Evolutionary conservation across 108 stramenopile genomes (phyloP).

Genomic region (Schizochytrium sp.): DNA sequence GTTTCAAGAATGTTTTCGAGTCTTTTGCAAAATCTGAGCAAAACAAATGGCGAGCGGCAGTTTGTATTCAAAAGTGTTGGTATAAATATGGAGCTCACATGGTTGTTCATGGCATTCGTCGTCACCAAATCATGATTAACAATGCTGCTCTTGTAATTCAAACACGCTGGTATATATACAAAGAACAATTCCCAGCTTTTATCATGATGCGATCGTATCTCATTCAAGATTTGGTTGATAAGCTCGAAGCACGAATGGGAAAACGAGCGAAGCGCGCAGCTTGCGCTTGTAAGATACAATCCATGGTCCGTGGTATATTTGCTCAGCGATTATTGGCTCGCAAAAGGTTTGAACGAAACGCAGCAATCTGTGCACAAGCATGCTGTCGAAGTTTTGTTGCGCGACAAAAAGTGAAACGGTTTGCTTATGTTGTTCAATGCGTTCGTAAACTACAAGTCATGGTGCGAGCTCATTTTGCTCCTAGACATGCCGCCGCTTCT

Average conservation of each 20-base stretch:
- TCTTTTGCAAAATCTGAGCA: not conserved
- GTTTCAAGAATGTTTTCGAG: conserved; percentile 16
- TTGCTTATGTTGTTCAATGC: not conserved
- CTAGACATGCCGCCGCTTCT: not conserved
- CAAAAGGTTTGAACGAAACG: not conserved
- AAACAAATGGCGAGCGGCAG: not conserved
- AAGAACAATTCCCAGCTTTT: conserved; percentile 43
- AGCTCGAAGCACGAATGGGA: not conserved
- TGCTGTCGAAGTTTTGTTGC: conserved; percentile 3
- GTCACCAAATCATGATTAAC: not conserved
- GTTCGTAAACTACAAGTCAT: not conserved
- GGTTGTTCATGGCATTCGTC: not conserved
- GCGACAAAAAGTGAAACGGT: not conserved
- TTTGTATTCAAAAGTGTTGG: conserved; percentile 29
- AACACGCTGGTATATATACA: conserved; percentile 21
- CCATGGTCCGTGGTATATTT: not conserved
- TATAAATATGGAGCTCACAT: not conserved
- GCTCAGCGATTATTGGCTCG: conserved; percentile 26
- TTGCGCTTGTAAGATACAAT: not conserved
- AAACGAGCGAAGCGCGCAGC: not conserved
- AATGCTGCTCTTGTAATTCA: conserved; percentile 39
- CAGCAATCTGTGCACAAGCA: not conserved
- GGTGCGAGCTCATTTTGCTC: not conserved
- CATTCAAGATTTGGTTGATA: conserved; percentile 30
- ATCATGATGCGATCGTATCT: conserved; percentile 30